These are phyloP conservation scores for Hyaloscypha finlandica DNA, from an alignment of 495 filamentous ascomycete genomes.

Conservation along the genomic window DNA sequence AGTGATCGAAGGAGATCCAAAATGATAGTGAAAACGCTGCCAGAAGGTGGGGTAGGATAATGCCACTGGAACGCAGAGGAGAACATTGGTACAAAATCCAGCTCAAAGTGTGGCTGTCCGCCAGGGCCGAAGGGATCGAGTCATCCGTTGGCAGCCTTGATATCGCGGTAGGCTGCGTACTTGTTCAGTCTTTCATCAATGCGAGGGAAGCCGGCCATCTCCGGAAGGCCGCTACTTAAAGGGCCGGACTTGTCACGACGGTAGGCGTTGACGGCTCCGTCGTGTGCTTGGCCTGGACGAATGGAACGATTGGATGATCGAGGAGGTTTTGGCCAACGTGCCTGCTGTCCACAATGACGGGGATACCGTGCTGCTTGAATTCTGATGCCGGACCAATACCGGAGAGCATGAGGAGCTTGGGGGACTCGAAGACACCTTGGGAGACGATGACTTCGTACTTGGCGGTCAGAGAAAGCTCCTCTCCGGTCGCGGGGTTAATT, in stretches of 20 bases:
- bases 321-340: constrained; percentile 66
- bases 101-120: constrained; percentile 65
- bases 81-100: constrained; percentile 65
- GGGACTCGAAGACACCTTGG: constrained; percentile 22
- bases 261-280: constrained; percentile 44
- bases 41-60: constrained; percentile 50
- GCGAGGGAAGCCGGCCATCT: constrained; percentile 53
- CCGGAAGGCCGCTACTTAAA: constrained; percentile 51
- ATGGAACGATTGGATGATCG: constrained; percentile 51
- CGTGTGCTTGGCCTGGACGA: constrained; percentile 49
- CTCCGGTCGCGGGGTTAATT: constrained; percentile 7
- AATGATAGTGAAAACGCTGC: constrained; percentile 57
- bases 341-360: constrained; percentile 55
- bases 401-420: constrained; percentile 27
- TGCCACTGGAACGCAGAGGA: constrained; percentile 66
- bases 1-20: constrained; percentile 61
- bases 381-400: constrained; percentile 32
- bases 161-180: constrained; percentile 49
- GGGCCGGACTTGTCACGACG: constrained; percentile 48
- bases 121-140: constrained; percentile 60
- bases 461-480: constrained; percentile 16
- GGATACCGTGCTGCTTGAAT: constrained; percentile 49
- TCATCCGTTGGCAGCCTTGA: constrained; percentile 52
- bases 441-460: constrained; percentile 31
- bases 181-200: constrained; percentile 50